A percentile compares a stretch with the other conserved stretches of the same genome.
phyloP scores from a whole-genome alignment of 768 basidiomycete genomes.

The Saitozyma sp. region DNA sequence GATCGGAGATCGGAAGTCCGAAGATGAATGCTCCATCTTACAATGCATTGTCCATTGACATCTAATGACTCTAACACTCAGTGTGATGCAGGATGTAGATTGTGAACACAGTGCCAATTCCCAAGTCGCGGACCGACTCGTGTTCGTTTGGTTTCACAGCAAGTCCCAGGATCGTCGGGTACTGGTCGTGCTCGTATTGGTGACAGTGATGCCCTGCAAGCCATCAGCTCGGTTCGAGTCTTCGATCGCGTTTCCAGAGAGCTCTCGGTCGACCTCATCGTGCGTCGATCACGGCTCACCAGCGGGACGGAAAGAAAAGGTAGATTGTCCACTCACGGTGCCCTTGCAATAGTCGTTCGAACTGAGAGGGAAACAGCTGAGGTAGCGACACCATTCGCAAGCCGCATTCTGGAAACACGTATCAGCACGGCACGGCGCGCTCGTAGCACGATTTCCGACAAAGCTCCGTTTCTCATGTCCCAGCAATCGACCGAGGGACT shows the following conservation, averaged over 20 bases:
- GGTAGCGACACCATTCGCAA: constrained; percentile 75
- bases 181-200: constrained; percentile 8
- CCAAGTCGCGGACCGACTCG: too few relatives aligned
- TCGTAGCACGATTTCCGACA: too few relatives aligned
- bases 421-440: neutral
- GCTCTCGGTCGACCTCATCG: too few relatives aligned
- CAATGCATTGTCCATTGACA: too few relatives aligned
- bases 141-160: constrained; percentile 3
- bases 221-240: neutral
- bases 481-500: constrained; percentile 4
- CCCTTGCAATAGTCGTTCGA: constrained; percentile 53
- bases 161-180: constrained; percentile 24
- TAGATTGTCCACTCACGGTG: constrained; percentile 32
- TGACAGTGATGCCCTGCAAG: constrained; percentile 26
- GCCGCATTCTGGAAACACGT: constrained; percentile 66
- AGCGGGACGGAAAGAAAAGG: neutral
- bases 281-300: too few relatives aligned
- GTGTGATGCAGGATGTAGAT: too few relatives aligned
- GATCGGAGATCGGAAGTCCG: too few relatives aligned
- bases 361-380: constrained; percentile 82
- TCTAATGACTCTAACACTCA: too few relatives aligned
- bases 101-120: too few relatives aligned
- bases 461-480: too few relatives aligned
- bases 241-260: too few relatives aligned
- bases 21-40: too few relatives aligned